Evolutionary conservation across 371 early-diverging fungal species (phyloP).

Genomic region (Basidiobolus meristosporus): DNA sequence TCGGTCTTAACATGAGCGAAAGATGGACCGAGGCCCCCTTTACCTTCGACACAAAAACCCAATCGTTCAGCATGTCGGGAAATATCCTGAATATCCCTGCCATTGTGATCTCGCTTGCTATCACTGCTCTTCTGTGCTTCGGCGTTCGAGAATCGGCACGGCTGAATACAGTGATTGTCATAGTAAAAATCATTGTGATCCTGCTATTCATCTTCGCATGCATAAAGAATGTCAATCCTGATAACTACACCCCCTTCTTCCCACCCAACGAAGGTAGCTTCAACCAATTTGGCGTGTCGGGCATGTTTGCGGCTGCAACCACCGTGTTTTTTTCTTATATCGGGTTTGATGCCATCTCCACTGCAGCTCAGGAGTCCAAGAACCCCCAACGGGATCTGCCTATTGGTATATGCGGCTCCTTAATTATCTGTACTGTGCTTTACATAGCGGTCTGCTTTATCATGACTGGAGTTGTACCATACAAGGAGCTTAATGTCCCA

Average conservation of each 20-base stretch:
- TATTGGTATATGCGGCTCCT: conserved; percentile 67
- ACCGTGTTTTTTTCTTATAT: conserved; percentile 77
- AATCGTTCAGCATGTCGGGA: conserved; percentile 25
- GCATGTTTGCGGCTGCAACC: conserved; percentile 56
- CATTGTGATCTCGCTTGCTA: conserved; percentile 30
- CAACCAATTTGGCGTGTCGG: conserved; percentile 46
- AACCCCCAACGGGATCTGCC: conserved; percentile 72
- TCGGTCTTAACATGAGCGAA: conserved; percentile 14
- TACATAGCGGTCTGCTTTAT: conserved; percentile 51
- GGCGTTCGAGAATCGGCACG: conserved; percentile 56
- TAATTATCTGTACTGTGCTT: conserved; percentile 51
- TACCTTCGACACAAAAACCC: too few species aligned
- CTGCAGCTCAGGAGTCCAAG: conserved; percentile 68
- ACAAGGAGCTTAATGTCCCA: conserved; percentile 18
- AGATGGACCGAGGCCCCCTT: conserved; percentile 41
- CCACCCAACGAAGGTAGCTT: too few species aligned
- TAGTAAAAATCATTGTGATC: conserved; percentile 53
- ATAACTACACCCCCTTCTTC: too few species aligned
- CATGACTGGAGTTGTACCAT: conserved; percentile 53
- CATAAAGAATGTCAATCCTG: conserved; percentile 32
- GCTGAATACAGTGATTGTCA: conserved; percentile 47
- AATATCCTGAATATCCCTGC: conserved; percentile 57
- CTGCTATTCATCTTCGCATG: conserved; percentile 60
- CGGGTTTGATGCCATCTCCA: too few species aligned
- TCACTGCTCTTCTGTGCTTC: conserved; percentile 30